These are phyloP conservation scores for Aspergillus nomiae DNA, from an alignment of 2,329 filamentous ascomycete genomes.

Conservation along the genomic window DNA sequence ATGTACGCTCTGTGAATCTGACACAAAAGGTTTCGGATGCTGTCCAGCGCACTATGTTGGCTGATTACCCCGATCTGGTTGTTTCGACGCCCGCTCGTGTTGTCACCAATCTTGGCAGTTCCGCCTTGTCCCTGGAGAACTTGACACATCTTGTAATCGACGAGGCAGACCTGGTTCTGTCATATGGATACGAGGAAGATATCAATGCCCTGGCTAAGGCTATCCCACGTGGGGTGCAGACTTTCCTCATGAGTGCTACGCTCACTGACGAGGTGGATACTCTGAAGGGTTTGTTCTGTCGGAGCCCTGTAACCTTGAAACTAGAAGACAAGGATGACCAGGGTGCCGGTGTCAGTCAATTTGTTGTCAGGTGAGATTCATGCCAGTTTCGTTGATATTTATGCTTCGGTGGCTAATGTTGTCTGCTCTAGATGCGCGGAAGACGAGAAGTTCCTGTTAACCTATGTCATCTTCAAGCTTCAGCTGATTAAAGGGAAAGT, in stretches of 20 bases:
- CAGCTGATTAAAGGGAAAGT: conserved; percentile 92
- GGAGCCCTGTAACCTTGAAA: conserved; percentile 76
- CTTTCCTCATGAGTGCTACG: conserved; percentile 91
- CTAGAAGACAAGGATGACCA: conserved; percentile 80
- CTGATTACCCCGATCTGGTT: conserved; percentile 82
- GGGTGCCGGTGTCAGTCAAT: conserved; percentile 78
- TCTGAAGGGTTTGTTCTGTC: conserved; percentile 81
- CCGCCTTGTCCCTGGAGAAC: conserved; percentile 68
- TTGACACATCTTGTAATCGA: conserved; percentile 84
- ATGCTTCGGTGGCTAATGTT: conserved; percentile 19
- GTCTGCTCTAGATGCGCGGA: conserved; percentile 69
- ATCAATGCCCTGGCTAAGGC: conserved; percentile 75
- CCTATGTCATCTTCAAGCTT: conserved; percentile 93
- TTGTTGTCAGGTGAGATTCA: conserved; percentile 69
- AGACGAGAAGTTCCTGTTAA: conserved; percentile 92
- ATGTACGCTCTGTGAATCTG: conserved; percentile 79
- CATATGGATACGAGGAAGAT: conserved; percentile 92
- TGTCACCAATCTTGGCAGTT: conserved; percentile 73
- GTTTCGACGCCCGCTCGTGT: conserved; percentile 88
- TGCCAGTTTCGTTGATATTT: conserved; percentile 3
- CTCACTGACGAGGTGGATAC: conserved; percentile 84
- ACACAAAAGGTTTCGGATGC: conserved; percentile 88
- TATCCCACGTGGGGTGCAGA: conserved; percentile 83
- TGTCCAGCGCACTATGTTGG: conserved; percentile 82
- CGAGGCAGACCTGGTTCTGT: conserved; percentile 89